Evolutionary conservation across 2,329 filamentous ascomycete genomes (phyloP), one percentile per base, ranked within the genome.

Genomic region (Colletotrichum falcatum): DNA sequence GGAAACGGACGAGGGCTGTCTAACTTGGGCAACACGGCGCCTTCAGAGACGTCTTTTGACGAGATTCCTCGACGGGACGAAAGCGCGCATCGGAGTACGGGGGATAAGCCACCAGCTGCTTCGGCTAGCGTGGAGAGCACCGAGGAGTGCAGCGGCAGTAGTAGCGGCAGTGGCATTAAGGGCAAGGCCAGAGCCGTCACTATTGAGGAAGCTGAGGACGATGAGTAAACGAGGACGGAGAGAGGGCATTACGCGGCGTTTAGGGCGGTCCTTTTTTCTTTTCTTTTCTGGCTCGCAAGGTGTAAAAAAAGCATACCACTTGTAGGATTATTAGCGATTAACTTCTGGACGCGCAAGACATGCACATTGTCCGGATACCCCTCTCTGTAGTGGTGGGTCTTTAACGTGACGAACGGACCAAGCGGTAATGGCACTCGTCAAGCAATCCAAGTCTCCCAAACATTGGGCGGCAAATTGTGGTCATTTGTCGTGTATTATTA

Each of bases 121-220:
- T 46, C 66, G 30, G 61, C 66, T 14, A 66, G 61, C 44, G 70
- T 73, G 51, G 67, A 67, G 8, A 48, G 42, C 44, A 23, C 20
- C 5, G 60, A 58, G 61, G 62, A 65, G n/a, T n/a, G n/a, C n/a
- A n/a, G n/a, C 20, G 54, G 42, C 6, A 33, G 37, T 35, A 16
- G 33, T 23, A 51, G 51, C 23, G 62, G 56, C 20, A 73, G 73
- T 6, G 63, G 61, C 18, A 73, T 72, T 7, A 85, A 85, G 74
- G 81, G 81, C 9, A 87, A 85, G 73, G 83, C 78, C 1, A 85
- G 77, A 69, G 83, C 82, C 5, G 85, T 79, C 14, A 85, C 84
- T 5, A 80, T 87, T 7, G 84, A 86, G 73, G 85, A 86, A 64
- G 81, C 76, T 12, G 75, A 75, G 12, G 81, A 83, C 18, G 81